Conservation (phyloP, 1,139 yeast genomes). For the Nakaseomyces delphensis region DNA sequence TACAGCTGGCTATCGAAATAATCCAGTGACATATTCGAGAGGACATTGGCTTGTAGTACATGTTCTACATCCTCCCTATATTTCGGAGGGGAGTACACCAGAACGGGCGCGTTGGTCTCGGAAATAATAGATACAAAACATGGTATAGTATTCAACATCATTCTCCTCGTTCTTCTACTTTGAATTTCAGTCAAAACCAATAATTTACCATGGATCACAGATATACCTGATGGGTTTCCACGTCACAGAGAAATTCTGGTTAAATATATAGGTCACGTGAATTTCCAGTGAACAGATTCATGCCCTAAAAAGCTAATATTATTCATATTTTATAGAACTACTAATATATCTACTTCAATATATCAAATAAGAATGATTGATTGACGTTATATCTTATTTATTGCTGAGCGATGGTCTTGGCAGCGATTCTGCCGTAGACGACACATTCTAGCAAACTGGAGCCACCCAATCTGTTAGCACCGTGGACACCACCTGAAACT, state of each 20-base stretch:
- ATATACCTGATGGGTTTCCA: too few species aligned
- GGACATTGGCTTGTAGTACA: conserved; percentile 25
- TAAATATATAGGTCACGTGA: neutral
- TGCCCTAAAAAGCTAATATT: too few species aligned
- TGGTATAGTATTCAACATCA: conserved; percentile 11
- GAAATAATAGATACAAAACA: conserved; percentile 25
- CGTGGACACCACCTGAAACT: conserved; percentile 77
- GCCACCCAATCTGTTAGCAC: conserved; percentile 69
- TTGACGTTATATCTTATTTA: neutral
- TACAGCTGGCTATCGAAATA: conserved; percentile 27
- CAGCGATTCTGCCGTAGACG: conserved; percentile 56
- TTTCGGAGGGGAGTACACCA: conserved; percentile 17
- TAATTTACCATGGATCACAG: too few species aligned
- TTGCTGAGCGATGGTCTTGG: conserved; percentile 21
- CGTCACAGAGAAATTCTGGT: too few species aligned
- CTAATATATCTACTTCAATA: neutral
- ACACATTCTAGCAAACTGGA: conserved; percentile 71
- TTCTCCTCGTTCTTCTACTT: too few species aligned
- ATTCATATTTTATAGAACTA: too few species aligned
- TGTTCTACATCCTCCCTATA: conserved; percentile 17
- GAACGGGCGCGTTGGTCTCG: conserved; percentile 21
- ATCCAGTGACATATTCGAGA: conserved; percentile 29
- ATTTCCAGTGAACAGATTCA: neutral
- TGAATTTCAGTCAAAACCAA: too few species aligned
- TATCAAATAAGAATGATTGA: neutral